Percentiles rank a stretch among this genome's conserved stretches.
Conservation (phyloP, 257 asterid species). For the Datura wrightii region DNA sequence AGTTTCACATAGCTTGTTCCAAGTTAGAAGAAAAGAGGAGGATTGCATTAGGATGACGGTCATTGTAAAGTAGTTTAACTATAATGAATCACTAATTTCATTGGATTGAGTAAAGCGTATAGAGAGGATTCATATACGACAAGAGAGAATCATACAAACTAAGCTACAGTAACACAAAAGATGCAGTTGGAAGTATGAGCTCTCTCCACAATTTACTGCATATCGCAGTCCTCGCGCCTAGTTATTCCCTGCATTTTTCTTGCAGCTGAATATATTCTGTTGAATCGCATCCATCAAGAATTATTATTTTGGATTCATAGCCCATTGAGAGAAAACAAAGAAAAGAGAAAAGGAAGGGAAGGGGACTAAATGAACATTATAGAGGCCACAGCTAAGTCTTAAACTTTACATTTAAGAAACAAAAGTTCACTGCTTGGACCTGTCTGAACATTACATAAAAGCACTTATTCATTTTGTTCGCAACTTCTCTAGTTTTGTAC, state of each 20-base stretch:
- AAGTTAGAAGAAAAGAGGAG: background rate
- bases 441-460: constrained; percentile 2
- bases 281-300: background rate
- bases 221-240: background rate
- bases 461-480: constrained; percentile 30
- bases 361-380: background rate
- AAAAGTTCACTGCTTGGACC: background rate
- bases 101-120: background rate
- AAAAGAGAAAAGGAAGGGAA: background rate
- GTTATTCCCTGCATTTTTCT: background rate
- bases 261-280: background rate
- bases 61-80: background rate
- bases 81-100: background rate
- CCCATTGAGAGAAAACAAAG: background rate
- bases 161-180: background rate
- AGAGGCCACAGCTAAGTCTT: background rate
- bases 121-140: background rate
- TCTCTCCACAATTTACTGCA: constrained; percentile 21
- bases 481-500: constrained; percentile 43
- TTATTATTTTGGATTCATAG: background rate
- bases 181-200: background rate
- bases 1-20: background rate
- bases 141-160: background rate
- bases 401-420: background rate
- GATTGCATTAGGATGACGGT: background rate